These are phyloP conservation scores for Puccinia novopanici DNA, from an alignment of 1,284 basidiomycete genomes.

Conservation along the genomic window DNA sequence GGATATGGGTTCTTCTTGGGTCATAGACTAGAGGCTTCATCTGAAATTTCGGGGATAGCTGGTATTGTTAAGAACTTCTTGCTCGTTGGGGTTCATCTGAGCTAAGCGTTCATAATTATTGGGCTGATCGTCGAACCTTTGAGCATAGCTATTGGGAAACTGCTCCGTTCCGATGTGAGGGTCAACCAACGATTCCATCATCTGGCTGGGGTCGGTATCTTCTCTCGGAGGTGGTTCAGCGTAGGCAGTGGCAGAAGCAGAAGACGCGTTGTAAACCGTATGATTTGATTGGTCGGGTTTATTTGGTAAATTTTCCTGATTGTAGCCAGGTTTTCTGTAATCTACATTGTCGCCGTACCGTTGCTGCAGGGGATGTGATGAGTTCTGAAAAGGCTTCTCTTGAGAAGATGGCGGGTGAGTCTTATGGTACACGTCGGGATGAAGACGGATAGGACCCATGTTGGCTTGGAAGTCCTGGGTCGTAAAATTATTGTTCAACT, in stretches of 20 bases:
- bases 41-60: not conserved
- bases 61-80: conserved; percentile 6
- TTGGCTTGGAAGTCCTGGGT: conserved; percentile 27
- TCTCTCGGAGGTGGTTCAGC: conserved; percentile 11
- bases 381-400: not conserved
- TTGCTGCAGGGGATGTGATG: conserved; percentile 13
- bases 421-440: conserved; percentile 29
- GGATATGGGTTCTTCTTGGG: conserved; percentile 42
- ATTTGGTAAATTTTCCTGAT: not conserved
- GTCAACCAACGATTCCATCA: conserved; percentile 33
- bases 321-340: not conserved
- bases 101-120: not conserved
- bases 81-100: conserved; percentile 11
- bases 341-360: not conserved
- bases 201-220: conserved; percentile 32
- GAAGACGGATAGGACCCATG: conserved; percentile 7
- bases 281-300: not conserved
- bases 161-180: conserved; percentile 9
- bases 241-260: not conserved
- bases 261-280: not conserved
- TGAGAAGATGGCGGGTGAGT: conserved; percentile 21
- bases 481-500: not conserved
- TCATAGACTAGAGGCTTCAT: conserved; percentile 42
- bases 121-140: conserved; percentile 11
- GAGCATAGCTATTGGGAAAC: not conserved